Base-by-base conservation (phyloP, 257 asterid genomes). In the Solanum pennellii region DNA sequence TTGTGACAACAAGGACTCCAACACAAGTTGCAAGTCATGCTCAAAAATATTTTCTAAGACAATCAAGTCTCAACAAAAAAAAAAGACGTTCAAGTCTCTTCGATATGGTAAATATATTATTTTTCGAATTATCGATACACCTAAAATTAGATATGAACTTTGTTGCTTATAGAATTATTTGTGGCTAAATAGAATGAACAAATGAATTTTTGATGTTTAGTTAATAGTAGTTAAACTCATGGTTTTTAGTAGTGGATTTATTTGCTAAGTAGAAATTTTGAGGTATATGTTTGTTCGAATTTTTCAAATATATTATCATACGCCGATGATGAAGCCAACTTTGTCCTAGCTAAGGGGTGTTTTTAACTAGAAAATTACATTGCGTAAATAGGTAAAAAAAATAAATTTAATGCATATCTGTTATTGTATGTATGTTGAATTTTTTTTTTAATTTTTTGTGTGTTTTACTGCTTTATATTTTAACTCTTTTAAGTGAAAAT, bases 1-100 rank as follows among this genome's bases (percentile, higher is more conserved):
- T 86, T 35, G 94, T 90, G 66, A 90, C 85, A 0, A 88, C 92
- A 35, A 91, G 91, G 41, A 91, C 93, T 82, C 87, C 93, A 33
- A 91, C 93, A 3, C 93, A 91, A 88, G 92, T 91, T 25, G 93
- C 93, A 23, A 89, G 91, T 52, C 93, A 91, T 85, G 92, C 92
- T 10, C 93, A 91, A n/a, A 91, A 91, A 41, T 87, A 88, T 87
- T 91, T 91, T 39, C 88, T 91, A 75, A 87, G 91, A 15, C 87
- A 56, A 77, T 88, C 88, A 72, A 87, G 71, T 66, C 83, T 88
- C 86, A 79, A 62, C 86, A 88, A 77, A 66, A 87, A 72, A 41
- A 87, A 82, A 35, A 69, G 75, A 62, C 21, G 31, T 15, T 76
- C 83, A n/a, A 74, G 79, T 56, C 77, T 89, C 5, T 71, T 74